Conservation (phyloP, 2,329 filamentous ascomycete genomes). For the Cryoendolithus antarcticus region DNA sequence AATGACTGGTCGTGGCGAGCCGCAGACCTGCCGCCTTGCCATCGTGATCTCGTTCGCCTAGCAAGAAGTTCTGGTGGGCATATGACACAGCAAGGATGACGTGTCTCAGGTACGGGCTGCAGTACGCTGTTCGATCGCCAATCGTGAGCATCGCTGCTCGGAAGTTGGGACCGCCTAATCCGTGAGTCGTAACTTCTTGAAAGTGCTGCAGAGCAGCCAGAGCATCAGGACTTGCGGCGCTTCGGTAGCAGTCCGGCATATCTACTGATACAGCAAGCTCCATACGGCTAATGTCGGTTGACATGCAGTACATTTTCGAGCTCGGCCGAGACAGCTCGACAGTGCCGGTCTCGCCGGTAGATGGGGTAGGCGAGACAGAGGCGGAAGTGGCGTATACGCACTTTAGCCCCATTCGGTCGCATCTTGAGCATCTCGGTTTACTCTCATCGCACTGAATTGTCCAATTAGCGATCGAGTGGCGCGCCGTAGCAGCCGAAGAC, state of each 20-base stretch:
- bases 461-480: neutral
- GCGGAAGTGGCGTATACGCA: constrained; percentile 5
- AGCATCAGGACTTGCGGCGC: neutral
- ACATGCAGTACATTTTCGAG: constrained; percentile 5
- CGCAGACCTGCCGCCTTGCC: neutral
- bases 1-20: constrained; percentile 9
- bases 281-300: constrained; percentile 4
- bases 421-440: constrained; percentile 7
- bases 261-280: constrained; percentile 5
- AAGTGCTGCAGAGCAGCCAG: constrained; percentile 11
- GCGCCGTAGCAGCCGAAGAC: neutral
- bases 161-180: constrained; percentile 6
- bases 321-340: neutral
- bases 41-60: neutral
- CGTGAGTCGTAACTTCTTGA: constrained; percentile 8
- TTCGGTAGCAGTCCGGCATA: neutral
- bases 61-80: constrained; percentile 6
- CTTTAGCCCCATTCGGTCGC: constrained; percentile 2
- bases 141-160: constrained; percentile 8
- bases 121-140: constrained; percentile 9
- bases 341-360: neutral
- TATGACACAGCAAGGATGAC: constrained; percentile 11
- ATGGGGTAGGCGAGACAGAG: neutral
- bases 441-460: constrained; percentile 7
- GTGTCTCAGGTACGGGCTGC: constrained; percentile 12